Conservation (phyloP, 441 rosid genomes). For the Populus hybrid region DNA sequence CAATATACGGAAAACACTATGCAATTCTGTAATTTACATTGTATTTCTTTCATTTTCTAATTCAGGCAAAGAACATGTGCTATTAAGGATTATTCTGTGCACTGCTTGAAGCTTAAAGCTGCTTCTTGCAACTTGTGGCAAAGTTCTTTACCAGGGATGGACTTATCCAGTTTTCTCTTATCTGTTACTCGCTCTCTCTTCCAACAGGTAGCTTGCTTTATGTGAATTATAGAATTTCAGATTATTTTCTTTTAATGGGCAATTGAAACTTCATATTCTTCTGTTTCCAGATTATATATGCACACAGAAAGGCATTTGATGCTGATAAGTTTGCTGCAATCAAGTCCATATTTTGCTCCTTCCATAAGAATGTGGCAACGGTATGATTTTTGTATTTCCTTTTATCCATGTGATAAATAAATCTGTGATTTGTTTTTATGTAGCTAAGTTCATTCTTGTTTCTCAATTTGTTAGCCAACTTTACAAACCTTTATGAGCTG, state of each 20-base stretch:
- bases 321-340: conserved; percentile 55
- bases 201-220: conserved; percentile 55
- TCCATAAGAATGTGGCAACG: conserved; percentile 33
- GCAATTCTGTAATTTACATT: not conserved
- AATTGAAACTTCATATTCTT: conserved; percentile 17
- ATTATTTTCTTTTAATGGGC: conserved; percentile 8
- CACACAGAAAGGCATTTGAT: conserved; percentile 65
- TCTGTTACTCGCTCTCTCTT: conserved; percentile 61
- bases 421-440: not conserved
- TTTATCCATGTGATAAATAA: conserved; percentile 2
- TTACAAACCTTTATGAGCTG: not conserved
- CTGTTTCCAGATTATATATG: conserved; percentile 59
- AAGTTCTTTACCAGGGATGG: conserved; percentile 36
- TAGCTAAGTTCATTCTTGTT: not conserved
- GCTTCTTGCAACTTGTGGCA: conserved; percentile 62
- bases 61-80: conserved; percentile 46
- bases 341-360: conserved; percentile 46
- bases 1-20: not conserved
- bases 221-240: conserved; percentile 7
- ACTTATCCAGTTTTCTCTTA: conserved; percentile 43
- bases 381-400: conserved; percentile 35
- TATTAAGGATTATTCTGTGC: conserved; percentile 56
- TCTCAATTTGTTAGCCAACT: not conserved
- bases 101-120: conserved; percentile 47
- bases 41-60: not conserved